Evolutionary conservation across 129 eudicot genomes (phyloP).

Genomic region (Helianthus annuus): DNA sequence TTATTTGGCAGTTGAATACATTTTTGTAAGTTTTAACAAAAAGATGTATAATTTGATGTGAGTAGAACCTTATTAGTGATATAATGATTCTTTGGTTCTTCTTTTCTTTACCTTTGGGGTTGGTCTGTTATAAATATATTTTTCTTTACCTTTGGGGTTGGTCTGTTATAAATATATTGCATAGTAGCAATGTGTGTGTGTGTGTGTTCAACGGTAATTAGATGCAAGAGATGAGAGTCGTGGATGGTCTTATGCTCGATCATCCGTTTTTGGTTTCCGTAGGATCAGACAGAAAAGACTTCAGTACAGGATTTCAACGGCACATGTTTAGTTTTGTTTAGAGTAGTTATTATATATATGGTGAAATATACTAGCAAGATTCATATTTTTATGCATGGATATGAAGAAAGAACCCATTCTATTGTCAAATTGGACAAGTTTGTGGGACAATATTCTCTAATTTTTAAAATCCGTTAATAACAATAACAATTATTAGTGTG

Average conservation of each 20-base stretch:
- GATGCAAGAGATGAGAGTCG: slow-evolving; percentile 2
- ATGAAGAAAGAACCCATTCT: slow-evolving; percentile 6
- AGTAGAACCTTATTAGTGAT: slow-evolving; percentile 33
- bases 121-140: no score
- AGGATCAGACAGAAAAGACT: no score
- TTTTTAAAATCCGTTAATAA: neutral
- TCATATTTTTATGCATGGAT: neutral
- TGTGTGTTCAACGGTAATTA: neutral
- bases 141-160: no score
- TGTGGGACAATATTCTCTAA: neutral
- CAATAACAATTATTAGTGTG: neutral
- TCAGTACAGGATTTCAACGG: neutral
- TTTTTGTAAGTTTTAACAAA: slow-evolving; percentile 30
- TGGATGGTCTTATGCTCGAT: no score
- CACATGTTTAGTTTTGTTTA: neutral
- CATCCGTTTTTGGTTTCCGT: no score
- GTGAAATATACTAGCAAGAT: neutral
- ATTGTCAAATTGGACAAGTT: neutral
- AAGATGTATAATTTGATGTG: slow-evolving; percentile 33
- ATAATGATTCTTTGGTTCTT: slow-evolving; percentile 34
- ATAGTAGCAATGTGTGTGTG: neutral
- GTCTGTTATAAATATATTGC: neutral
- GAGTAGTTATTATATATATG: neutral
- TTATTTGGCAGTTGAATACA: slow-evolving; percentile 24
- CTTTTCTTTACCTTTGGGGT: neutral